Conservation (phyloP, 495 filamentous ascomycete genomes). For the Hypoxylon subgilvum region DNA sequence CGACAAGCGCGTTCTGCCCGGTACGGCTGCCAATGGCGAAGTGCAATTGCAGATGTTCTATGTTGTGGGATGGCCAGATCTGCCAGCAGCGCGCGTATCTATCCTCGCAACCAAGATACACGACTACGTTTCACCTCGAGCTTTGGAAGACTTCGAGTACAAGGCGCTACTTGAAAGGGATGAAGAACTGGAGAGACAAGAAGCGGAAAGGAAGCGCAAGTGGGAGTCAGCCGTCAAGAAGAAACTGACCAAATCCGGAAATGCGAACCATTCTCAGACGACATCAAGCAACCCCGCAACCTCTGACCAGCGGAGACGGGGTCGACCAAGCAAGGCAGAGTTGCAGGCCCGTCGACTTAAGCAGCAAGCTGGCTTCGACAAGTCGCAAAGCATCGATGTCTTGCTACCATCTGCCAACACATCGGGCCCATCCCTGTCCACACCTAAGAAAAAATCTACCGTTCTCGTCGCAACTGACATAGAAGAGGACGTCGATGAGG, state of each 20-base stretch:
- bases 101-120: constrained; percentile 47
- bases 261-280: constrained; percentile 8
- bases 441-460: constrained; percentile 35
- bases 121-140: constrained; percentile 54
- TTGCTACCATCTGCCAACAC: constrained; percentile 20
- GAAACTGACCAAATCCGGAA: constrained; percentile 1
- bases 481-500: constrained; percentile 35
- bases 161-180: constrained; percentile 38
- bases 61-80: constrained; percentile 51
- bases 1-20: constrained; percentile 50
- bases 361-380: constrained; percentile 19
- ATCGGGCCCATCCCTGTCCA: constrained; percentile 40
- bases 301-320: constrained; percentile 16
- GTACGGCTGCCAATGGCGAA: constrained; percentile 37
- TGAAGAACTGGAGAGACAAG: constrained; percentile 25
- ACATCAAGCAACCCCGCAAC: not conserved
- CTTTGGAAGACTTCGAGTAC: constrained; percentile 55
- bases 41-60: constrained; percentile 46
- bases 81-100: constrained; percentile 46
- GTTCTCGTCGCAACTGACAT: constrained; percentile 14
- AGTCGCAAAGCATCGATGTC: constrained; percentile 23
- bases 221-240: constrained; percentile 16
- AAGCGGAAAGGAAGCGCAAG: constrained; percentile 20
- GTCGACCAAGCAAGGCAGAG: constrained; percentile 41
- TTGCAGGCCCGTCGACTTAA: constrained; percentile 29